A percentile compares a stretch with the other conserved stretches of the same genome.
Conservation (phyloP, 345 rosid species). For the Eucalyptus polybractea region DNA sequence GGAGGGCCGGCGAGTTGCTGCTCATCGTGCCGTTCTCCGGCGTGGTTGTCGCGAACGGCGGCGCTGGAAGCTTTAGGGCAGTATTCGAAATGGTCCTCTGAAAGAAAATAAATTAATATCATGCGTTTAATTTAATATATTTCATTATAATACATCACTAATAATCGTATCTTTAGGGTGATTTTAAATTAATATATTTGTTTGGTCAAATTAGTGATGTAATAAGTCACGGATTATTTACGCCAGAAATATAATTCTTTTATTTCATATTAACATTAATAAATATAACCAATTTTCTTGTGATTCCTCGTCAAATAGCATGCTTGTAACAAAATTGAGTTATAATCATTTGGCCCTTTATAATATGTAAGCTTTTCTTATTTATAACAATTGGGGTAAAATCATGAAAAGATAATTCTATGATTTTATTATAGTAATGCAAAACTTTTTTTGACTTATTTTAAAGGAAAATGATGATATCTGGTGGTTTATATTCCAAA, state of each 20-base stretch:
- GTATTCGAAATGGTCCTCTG: background rate
- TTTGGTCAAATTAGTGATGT: background rate
- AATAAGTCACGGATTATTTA: background rate
- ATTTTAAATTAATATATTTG: background rate
- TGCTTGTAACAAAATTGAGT: background rate
- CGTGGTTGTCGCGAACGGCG: background rate
- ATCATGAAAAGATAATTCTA: background rate
- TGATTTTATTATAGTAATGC: background rate
- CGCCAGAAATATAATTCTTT: background rate
- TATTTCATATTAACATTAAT: background rate
- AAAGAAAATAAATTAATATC: background rate
- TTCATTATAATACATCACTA: background rate
- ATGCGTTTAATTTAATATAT: background rate
- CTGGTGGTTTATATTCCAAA: background rate
- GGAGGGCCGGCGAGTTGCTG: background rate
- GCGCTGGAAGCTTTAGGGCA: background rate
- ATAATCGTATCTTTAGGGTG: background rate
- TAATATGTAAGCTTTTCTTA: background rate
- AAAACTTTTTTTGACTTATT: background rate
- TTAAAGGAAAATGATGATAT: background rate
- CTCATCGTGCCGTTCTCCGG: conserved; percentile 5
- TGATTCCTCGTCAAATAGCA: background rate
- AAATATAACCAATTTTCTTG: background rate
- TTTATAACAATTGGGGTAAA: background rate
- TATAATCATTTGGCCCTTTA: background rate